Evolutionary conservation across 371 early-diverging fungal genomes (phyloP).

Genomic region (Mucor sp.): DNA sequence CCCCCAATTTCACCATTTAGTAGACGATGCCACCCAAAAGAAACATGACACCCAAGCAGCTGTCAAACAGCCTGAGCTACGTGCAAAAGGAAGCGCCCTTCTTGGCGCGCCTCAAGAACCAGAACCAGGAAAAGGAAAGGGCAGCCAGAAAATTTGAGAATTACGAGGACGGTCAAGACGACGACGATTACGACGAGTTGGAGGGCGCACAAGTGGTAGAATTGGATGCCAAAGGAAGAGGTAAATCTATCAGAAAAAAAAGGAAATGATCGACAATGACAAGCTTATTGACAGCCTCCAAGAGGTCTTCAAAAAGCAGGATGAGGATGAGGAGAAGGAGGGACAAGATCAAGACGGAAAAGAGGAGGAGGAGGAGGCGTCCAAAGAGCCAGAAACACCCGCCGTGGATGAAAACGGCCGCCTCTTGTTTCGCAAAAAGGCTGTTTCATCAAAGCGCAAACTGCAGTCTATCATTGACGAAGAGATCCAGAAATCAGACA

Average conservation of each 20-base stretch:
- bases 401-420: conserved; percentile 47
- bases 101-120: conserved; percentile 37
- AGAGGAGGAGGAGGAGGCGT: too few relatives aligned
- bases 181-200: conserved; percentile 50
- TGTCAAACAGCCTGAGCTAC: conserved; percentile 45
- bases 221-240: conserved; percentile 50
- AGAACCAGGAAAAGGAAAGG: conserved; percentile 23
- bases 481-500: conserved; percentile 21
- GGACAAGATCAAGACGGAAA: conserved; percentile 28
- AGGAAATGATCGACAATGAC: background rate
- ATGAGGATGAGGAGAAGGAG: conserved; percentile 17
- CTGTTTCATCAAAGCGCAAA: conserved; percentile 16
- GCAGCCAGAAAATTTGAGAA: conserved; percentile 33
- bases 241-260: conserved; percentile 33
- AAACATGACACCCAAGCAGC: conserved; percentile 46
- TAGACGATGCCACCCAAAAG: conserved; percentile 20
- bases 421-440: conserved; percentile 37
- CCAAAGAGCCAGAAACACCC: conserved; percentile 28
- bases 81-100: conserved; percentile 54
- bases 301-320: conserved; percentile 4
- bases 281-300: background rate
- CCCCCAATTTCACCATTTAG: background rate
- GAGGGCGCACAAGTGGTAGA: conserved; percentile 53
- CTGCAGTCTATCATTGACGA: conserved; percentile 23
- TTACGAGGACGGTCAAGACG: conserved; percentile 48